Evolutionary conservation across 495 filamentous ascomycete genomes (phyloP), one percentile per base, ranked within the genome.

Genomic region (Pseudoneurospora amorphoporcata): DNA sequence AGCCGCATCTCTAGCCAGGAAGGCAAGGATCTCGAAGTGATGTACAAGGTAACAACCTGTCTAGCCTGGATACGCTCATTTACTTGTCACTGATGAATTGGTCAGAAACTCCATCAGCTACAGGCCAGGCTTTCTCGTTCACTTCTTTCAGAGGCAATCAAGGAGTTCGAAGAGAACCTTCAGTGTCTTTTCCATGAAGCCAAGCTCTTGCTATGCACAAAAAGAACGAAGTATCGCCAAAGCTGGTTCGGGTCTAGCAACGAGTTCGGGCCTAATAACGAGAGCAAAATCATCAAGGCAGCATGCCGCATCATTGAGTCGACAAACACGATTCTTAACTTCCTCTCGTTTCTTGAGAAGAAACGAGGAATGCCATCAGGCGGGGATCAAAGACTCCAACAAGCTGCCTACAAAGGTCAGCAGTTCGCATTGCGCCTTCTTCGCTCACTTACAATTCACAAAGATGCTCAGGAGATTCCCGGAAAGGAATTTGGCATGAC

Each of bases 291-390:
- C 41, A 40, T 74, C 65, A 72, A 69, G 23, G 42, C 42, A 35
- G 41, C 71, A 14, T 74, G 73, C 17, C 68, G 68, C 3, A 69
- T 74, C 23, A 42, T 74, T 23, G 70, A 38, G 17, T 58, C 73
- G 40, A 71, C 74, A 32, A 75, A 73, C 38, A 29, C 16, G 19
- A 75, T 75, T 41, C 69, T 73, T 3, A 65, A 68, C 3, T 75
- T 71, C 41, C 72, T 75, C 19, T 43, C 68, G 3, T 75, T 73
- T 10, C 69, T 71, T 12, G 23, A 69, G 32, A 38, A 53, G 9
- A 58, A 37, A 16, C 73, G 61, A 16, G 69, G 72, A 17, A 16
- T 73, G 2, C 37, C 72, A 58, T 70, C 71, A 12, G 74, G 74
- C 16, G 72, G 74, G 2, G 74, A 75, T 69, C 10, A 6, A 19